These are phyloP conservation scores for Aspergillus neoniger DNA, from an alignment of 2,329 filamentous ascomycete genomes.

Conservation along the genomic window DNA sequence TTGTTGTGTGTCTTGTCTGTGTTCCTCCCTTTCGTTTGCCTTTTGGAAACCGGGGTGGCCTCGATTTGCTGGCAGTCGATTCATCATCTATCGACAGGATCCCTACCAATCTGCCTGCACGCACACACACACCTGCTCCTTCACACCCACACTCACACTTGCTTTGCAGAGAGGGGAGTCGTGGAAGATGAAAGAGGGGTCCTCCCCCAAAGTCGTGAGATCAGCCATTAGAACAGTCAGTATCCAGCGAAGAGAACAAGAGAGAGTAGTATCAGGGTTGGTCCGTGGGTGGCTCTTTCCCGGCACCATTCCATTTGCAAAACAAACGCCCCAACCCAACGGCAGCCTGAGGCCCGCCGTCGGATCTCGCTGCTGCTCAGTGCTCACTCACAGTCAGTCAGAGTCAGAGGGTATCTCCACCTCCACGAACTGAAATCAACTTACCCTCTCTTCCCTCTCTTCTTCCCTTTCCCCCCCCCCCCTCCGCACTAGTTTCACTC, in stretches of 20 bases:
- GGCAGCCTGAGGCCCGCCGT: conserved; percentile 23
- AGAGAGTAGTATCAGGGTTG: not conserved
- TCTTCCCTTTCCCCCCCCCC: conserved; percentile 16
- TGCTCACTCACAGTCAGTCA: not conserved
- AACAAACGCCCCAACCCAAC: conserved; percentile 14
- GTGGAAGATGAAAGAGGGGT: not conserved
- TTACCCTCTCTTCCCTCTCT: conserved; percentile 13
- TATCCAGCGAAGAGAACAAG: not conserved
- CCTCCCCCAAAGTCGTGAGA: not conserved
- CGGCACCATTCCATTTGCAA: conserved; percentile 8
- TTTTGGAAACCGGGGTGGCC: not conserved
- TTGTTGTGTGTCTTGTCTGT: not conserved
- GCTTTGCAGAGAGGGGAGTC: no score
- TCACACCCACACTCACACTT: no score
- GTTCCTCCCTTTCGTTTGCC: not conserved
- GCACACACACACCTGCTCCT: no score
- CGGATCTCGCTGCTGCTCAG: conserved; percentile 4
- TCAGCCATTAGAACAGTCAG: not conserved
- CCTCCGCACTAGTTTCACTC: conserved; percentile 17
- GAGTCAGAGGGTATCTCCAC: conserved; percentile 11
- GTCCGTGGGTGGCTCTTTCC: conserved; percentile 5
- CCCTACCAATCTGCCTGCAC: not conserved
- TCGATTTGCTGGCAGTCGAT: not conserved
- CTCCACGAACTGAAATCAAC: conserved; percentile 14
- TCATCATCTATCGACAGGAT: not conserved